These are phyloP conservation scores for Metahyphopichia silvanorum DNA, from an alignment of 805 yeast species.

Conservation along the genomic window DNA sequence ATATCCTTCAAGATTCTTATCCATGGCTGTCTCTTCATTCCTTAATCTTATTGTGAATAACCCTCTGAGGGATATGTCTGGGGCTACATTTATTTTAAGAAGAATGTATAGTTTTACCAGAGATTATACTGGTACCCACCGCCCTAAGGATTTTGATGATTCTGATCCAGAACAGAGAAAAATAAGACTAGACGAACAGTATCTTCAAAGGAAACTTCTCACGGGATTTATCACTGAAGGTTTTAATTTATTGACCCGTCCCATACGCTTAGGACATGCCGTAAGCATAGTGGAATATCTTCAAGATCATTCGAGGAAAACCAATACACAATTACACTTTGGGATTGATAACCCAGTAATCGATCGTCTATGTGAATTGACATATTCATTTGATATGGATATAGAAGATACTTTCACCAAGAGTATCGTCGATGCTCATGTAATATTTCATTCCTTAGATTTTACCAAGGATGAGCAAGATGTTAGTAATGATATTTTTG, in stretches of 20 bases:
- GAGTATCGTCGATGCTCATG: slow-evolving; percentile 33
- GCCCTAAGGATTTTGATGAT: slow-evolving; percentile 42
- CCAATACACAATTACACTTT: slow-evolving; percentile 16
- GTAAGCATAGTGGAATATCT: no score
- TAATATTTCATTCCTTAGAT: slow-evolving; percentile 36
- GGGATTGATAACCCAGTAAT: slow-evolving; percentile 15
- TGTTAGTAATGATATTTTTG: slow-evolving; percentile 38
- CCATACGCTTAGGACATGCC: no score
- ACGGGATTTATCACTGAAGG: slow-evolving; percentile 58
- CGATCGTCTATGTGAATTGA: slow-evolving; percentile 36
- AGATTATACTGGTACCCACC: slow-evolving; percentile 41
- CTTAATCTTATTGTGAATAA: slow-evolving; percentile 44
- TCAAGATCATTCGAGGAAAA: no score
- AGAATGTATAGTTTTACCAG: slow-evolving; percentile 60
- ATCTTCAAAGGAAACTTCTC: slow-evolving; percentile 62
- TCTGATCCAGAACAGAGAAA: slow-evolving; percentile 35
- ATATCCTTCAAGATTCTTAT: slow-evolving; percentile 76
- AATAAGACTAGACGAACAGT: slow-evolving; percentile 52
- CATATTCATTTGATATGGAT: slow-evolving; percentile 66
- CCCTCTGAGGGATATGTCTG: slow-evolving; percentile 7
- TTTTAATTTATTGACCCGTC: no score
- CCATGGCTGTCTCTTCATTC: slow-evolving; percentile 61
- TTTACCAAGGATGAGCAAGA: slow-evolving; percentile 14
- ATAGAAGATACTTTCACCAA: slow-evolving; percentile 37
- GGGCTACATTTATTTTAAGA: slow-evolving; percentile 45